Percentiles rank a stretch among this genome's conserved stretches.
Evolutionary conservation across 2,329 filamentous ascomycete genomes (phyloP).

Genomic region (Diaporthe aspalathi): DNA sequence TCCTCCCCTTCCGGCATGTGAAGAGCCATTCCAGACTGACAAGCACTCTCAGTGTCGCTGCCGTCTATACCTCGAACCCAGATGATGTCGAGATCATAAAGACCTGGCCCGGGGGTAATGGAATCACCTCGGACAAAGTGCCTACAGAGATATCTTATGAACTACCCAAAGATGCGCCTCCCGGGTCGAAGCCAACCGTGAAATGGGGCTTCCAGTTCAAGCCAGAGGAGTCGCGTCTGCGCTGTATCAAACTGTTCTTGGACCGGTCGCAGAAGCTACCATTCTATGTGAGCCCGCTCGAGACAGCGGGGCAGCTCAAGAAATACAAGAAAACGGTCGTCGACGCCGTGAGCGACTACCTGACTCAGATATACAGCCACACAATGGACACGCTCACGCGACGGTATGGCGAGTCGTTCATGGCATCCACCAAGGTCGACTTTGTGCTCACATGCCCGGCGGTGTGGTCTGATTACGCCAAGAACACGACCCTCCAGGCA

Average conservation of each 20-base stretch:
- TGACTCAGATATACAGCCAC: slow-evolving; percentile 80
- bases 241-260: slow-evolving; percentile 87
- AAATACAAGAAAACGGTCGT: slow-evolving; percentile 81
- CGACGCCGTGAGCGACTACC: slow-evolving; percentile 83
- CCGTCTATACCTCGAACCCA: slow-evolving; percentile 79
- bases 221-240: slow-evolving; percentile 78
- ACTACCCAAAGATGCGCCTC: slow-evolving; percentile 51
- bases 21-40: slow-evolving; percentile 15
- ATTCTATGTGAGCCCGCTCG: slow-evolving; percentile 81
- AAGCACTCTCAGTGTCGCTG: slow-evolving; percentile 66
- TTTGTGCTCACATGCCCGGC: slow-evolving; percentile 86
- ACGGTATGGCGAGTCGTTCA: slow-evolving; percentile 82
- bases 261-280: slow-evolving; percentile 84
- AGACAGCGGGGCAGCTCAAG: slow-evolving; percentile 81
- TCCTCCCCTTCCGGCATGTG: too few species aligned
- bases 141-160: slow-evolving; percentile 81
- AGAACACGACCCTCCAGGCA: slow-evolving; percentile 82
- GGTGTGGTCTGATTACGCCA: slow-evolving; percentile 88
- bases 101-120: slow-evolving; percentile 85
- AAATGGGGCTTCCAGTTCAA: slow-evolving; percentile 90
- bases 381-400: slow-evolving; percentile 82
- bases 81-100: slow-evolving; percentile 88
- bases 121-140: slow-evolving; percentile 89
- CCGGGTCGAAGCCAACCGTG: slow-evolving; percentile 59
- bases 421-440: slow-evolving; percentile 79